phyloP scores from a whole-genome alignment of 176 grass and related monocot species.

The Lolium perenne region DNA sequence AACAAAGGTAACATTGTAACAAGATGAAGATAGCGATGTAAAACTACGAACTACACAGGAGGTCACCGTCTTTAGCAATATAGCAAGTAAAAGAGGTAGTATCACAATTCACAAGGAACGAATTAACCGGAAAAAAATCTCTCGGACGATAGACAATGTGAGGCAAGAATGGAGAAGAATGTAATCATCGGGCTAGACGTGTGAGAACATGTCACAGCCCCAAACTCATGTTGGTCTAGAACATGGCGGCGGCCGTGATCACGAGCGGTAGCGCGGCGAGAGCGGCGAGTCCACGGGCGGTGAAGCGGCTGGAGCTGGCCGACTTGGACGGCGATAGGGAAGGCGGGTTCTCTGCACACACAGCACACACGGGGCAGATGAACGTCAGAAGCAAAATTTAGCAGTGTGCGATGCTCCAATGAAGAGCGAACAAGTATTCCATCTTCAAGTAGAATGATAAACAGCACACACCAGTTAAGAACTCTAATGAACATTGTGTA shows the following conservation, averaged over 20 bases:
- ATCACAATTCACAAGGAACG: constrained; percentile 24
- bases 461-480: no score
- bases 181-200: neutral
- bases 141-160: constrained; percentile 7
- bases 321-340: neutral
- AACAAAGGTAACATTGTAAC: neutral
- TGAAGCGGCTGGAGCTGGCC: constrained; percentile 17
- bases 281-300: neutral
- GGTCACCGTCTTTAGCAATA: constrained; percentile 27
- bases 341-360: constrained; percentile 42
- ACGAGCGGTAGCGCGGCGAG: constrained; percentile 38
- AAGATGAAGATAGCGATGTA: neutral
- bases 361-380: no score
- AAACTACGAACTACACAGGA: neutral
- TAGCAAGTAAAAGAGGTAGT: neutral
- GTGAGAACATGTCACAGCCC: neutral
- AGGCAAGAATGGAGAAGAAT: constrained; percentile 41
- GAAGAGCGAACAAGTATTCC: no score
- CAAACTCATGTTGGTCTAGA: constrained; percentile 22
- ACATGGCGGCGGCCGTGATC: neutral
- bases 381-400: neutral
- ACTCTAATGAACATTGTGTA: no score
- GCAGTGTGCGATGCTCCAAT: neutral
- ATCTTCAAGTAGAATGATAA: no score
- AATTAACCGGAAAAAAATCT: neutral